Evolutionary conservation across 805 yeast genomes (phyloP).

Genomic region (Ogataea populi-albae): DNA sequence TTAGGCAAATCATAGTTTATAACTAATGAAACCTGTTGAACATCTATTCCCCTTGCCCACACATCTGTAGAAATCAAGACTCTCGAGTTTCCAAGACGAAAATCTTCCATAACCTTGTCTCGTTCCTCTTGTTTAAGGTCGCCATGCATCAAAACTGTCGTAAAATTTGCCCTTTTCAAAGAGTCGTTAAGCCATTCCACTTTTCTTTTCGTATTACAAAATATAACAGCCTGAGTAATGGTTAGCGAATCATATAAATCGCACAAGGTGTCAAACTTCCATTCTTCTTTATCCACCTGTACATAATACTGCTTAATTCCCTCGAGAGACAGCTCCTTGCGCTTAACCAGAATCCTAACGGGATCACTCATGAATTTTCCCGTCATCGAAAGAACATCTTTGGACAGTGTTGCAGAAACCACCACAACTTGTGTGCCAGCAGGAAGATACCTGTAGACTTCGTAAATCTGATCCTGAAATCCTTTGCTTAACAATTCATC

Average conservation of each 20-base stretch:
- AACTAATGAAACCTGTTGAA: constrained; percentile 93
- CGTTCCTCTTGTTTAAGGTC: constrained; percentile 94
- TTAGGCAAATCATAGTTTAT: constrained; percentile 91
- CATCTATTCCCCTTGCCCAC: constrained; percentile 97
- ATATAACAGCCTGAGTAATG: constrained; percentile 95
- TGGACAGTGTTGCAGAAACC: constrained; percentile 92
- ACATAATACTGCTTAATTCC: constrained; percentile 93
- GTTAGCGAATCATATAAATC: constrained; percentile 94
- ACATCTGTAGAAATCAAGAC: constrained; percentile 91
- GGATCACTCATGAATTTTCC: constrained; percentile 94
- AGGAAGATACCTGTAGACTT: constrained; percentile 86
- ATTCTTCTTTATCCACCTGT: constrained; percentile 88
- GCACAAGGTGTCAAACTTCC: constrained; percentile 91
- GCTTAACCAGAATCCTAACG: constrained; percentile 87
- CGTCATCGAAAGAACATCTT: constrained; percentile 87
- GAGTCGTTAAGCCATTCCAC: constrained; percentile 85
- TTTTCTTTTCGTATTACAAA: constrained; percentile 93
- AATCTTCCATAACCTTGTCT: constrained; percentile 92
- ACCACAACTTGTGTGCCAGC: constrained; percentile 90
- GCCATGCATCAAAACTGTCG: constrained; percentile 93
- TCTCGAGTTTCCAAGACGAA: constrained; percentile 90
- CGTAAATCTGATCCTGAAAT: constrained; percentile 93
- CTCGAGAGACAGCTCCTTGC: constrained; percentile 92
- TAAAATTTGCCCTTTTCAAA: constrained; percentile 75
- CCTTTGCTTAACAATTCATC: constrained; percentile 95